These are phyloP conservation scores for Dactylonectria macrodidyma DNA, from an alignment of 2,329 filamentous ascomycete genomes.

Conservation along the genomic window DNA sequence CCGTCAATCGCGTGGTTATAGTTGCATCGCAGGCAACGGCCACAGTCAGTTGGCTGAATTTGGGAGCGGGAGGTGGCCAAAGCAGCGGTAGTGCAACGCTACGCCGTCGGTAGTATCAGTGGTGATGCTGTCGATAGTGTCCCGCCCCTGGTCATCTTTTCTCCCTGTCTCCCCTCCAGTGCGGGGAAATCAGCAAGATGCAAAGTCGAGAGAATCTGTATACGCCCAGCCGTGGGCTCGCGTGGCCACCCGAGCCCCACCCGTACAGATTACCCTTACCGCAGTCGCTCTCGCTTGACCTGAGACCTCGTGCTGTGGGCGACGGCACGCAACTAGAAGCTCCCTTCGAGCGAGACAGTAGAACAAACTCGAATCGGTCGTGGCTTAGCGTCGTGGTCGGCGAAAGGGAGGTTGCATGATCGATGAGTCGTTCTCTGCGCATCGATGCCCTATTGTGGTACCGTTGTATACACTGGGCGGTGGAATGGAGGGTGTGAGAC, in stretches of 20 bases:
- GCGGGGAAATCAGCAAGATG: conserved; percentile 32
- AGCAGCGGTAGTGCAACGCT: conserved; percentile 14
- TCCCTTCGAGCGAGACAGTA: conserved; percentile 48
- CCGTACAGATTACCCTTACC: conserved; percentile 22
- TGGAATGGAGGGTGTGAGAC: conserved; percentile 34
- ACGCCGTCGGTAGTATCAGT: conserved; percentile 6
- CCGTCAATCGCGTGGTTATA: conserved; percentile 38
- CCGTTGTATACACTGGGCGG: conserved; percentile 12
- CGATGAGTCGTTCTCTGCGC: conserved; percentile 32
- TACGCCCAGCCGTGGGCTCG: conserved; percentile 22
- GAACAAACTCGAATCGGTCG: conserved; percentile 20
- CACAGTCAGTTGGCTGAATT: conserved; percentile 30
- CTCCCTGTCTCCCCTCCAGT: conserved; percentile 24
- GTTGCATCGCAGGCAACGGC: conserved; percentile 15
- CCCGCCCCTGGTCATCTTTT: conserved; percentile 15
- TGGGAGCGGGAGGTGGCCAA: conserved; percentile 29
- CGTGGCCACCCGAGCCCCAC: conserved; percentile 28
- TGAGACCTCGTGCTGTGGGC: conserved; percentile 21
- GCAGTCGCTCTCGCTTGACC: conserved; percentile 1
- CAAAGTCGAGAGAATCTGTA: conserved; percentile 12
- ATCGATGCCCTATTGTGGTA: conserved; percentile 25
- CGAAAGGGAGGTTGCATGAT: conserved; percentile 46
- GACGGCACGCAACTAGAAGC: conserved; percentile 30
- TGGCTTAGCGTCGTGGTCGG: conserved; percentile 42
- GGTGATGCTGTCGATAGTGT: conserved; percentile 16